Conservation (phyloP, 1,284 basidiomycete genomes). For the Thelephora terrestris region DNA sequence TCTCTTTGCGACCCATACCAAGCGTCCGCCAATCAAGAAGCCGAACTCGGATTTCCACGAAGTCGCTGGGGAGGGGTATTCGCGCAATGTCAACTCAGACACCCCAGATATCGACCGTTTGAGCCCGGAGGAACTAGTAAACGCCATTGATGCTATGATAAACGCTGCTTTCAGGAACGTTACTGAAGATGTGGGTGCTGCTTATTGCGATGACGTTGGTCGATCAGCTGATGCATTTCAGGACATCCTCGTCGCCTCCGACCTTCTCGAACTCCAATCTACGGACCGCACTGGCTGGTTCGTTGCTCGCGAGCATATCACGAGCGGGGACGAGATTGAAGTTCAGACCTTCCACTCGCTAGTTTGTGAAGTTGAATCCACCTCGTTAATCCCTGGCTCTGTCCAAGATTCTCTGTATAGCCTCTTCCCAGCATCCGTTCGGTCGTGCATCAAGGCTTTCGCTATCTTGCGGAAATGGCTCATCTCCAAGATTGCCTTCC, state of each 20-base stretch:
- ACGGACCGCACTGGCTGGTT: slow-evolving; percentile 74
- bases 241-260: slow-evolving; percentile 67
- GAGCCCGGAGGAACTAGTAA: slow-evolving; percentile 57
- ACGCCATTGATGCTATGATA: slow-evolving; percentile 65
- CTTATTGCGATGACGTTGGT: not conserved
- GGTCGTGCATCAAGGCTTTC: slow-evolving; percentile 66
- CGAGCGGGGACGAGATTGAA: slow-evolving; percentile 50
- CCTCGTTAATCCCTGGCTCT: slow-evolving; percentile 56
- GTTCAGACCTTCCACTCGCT: slow-evolving; percentile 69
- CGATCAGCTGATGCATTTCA: slow-evolving; percentile 9
- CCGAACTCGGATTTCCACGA: slow-evolving; percentile 16
- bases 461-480: slow-evolving; percentile 69
- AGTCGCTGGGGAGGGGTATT: slow-evolving; percentile 15
- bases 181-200: slow-evolving; percentile 52
- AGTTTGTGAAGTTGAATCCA: slow-evolving; percentile 59
- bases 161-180: slow-evolving; percentile 63
- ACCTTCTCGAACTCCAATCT: slow-evolving; percentile 70
- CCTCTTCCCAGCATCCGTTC: slow-evolving; percentile 58
- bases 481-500: slow-evolving; percentile 53
- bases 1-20: slow-evolving; percentile 47
- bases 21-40: slow-evolving; percentile 40
- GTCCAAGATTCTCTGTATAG: slow-evolving; percentile 61
- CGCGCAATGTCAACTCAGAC: slow-evolving; percentile 39
- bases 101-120: slow-evolving; percentile 60
- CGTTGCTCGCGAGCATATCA: slow-evolving; percentile 38